Evolutionary conservation across 2,329 filamentous ascomycete genomes (phyloP).

Genomic region (Blumeriella jaapii): DNA sequence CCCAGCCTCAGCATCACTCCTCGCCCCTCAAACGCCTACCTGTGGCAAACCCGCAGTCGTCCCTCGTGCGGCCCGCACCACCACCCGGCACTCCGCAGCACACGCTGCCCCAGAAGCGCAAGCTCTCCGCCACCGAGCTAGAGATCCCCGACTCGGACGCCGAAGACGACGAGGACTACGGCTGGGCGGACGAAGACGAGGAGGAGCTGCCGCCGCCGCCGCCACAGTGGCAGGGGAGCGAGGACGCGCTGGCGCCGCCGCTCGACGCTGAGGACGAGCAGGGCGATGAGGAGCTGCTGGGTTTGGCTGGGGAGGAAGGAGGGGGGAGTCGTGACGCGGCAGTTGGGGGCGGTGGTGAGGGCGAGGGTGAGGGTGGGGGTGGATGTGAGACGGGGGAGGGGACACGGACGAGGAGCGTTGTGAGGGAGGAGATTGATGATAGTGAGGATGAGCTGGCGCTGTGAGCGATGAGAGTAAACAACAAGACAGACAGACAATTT

Average conservation of each 20-base stretch:
- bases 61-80: too few species aligned
- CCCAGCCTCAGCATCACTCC: too few species aligned
- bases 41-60: too few species aligned
- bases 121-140: slow-evolving; percentile 48
- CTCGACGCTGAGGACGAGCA: slow-evolving; percentile 12
- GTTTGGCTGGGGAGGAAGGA: not conserved
- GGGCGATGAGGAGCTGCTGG: slow-evolving; percentile 10
- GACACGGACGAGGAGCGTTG: not conserved
- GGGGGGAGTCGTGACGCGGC: not conserved
- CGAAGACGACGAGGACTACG: slow-evolving; percentile 54
- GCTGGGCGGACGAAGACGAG: slow-evolving; percentile 58
- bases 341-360: slow-evolving; percentile 10
- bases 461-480: not conserved
- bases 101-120: slow-evolving; percentile 44
- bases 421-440: slow-evolving; percentile 7
- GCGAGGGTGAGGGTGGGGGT: slow-evolving; percentile 6
- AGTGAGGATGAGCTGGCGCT: slow-evolving; percentile 14
- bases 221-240: slow-evolving; percentile 58
- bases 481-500: too few species aligned
- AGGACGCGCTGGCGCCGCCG: slow-evolving; percentile 42
- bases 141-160: slow-evolving; percentile 52
- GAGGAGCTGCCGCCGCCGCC: slow-evolving; percentile 46
- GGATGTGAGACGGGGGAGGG: not conserved
- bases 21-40: not conserved
- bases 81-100: slow-evolving; percentile 1